These are phyloP conservation scores for Ormosia emarginata DNA, from an alignment of 306 rosid genomes.

Conservation along the genomic window DNA sequence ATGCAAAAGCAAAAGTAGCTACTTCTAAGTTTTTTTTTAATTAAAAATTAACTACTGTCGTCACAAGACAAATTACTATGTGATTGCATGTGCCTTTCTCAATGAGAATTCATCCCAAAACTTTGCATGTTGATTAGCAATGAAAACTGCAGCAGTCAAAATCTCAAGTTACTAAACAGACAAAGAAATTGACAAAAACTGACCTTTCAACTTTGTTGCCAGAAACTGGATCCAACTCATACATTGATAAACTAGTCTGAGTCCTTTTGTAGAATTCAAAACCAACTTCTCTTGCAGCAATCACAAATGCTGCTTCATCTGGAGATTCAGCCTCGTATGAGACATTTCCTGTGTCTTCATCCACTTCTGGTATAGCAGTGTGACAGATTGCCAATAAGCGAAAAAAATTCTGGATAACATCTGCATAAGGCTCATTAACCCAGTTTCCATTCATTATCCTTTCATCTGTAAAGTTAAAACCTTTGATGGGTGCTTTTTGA, in stretches of 20 bases:
- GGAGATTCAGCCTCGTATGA: conserved; percentile 95
- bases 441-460: conserved; percentile 80
- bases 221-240: conserved; percentile 33
- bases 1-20: neutral
- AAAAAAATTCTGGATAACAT: conserved; percentile 57
- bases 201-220: conserved; percentile 33
- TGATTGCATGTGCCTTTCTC: neutral
- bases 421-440: conserved; percentile 70
- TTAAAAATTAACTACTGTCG: neutral
- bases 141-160: neutral
- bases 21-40: neutral
- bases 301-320: conserved; percentile 93
- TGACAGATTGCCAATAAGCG: conserved; percentile 79
- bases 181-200: conserved; percentile 1
- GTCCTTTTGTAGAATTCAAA: conserved; percentile 77
- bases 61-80: neutral
- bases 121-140: neutral
- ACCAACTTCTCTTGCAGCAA: conserved; percentile 89
- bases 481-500: conserved; percentile 43
- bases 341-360: conserved; percentile 58
- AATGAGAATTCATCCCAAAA: conserved; percentile 1
- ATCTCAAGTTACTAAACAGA: conserved; percentile 2
- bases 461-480: conserved; percentile 75
- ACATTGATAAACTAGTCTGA: conserved; percentile 52
- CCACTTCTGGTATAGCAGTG: conserved; percentile 84